Percentiles rank a stretch among this genome's conserved stretches.
phyloP scores from a whole-genome alignment of 345 rosid species.

The Hibiscus syriacus region DNA sequence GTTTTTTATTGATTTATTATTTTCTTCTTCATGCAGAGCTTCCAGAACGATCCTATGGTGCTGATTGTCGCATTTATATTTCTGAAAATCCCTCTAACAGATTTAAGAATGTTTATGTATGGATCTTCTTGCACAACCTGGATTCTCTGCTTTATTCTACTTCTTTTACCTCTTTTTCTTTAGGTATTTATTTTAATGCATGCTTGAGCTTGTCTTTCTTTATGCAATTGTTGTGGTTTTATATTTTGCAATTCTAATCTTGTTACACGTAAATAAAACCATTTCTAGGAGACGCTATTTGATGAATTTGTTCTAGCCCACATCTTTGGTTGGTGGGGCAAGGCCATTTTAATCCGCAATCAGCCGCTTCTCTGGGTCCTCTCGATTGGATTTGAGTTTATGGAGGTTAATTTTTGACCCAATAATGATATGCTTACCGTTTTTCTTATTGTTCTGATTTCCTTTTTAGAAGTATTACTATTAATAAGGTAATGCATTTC shows the following conservation, averaged over 20 bases:
- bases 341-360: constrained; percentile 90
- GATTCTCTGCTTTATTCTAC: constrained; percentile 10
- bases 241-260: constrained; percentile 13
- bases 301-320: constrained; percentile 98
- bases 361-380: constrained; percentile 97
- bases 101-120: constrained; percentile 99
- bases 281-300: constrained; percentile 69
- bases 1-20: not conserved
- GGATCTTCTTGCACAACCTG: constrained; percentile 53
- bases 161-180: not conserved
- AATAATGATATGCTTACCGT: constrained; percentile 1
- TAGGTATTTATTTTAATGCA: not conserved
- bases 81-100: constrained; percentile 86
- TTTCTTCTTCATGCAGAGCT: constrained; percentile 55
- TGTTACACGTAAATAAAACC: not conserved
- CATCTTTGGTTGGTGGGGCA: constrained; percentile 99
- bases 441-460: not conserved
- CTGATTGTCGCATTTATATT: constrained; percentile 83
- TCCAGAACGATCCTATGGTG: constrained; percentile 96
- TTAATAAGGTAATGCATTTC: not conserved
- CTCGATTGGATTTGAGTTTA: constrained; percentile 90
- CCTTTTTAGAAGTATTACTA: not conserved
- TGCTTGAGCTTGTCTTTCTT: not conserved
- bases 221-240: not conserved
- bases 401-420: constrained; percentile 66